These are phyloP conservation scores for Yamadazyma tumulicola DNA, from an alignment of 805 yeast species.

Conservation along the genomic window DNA sequence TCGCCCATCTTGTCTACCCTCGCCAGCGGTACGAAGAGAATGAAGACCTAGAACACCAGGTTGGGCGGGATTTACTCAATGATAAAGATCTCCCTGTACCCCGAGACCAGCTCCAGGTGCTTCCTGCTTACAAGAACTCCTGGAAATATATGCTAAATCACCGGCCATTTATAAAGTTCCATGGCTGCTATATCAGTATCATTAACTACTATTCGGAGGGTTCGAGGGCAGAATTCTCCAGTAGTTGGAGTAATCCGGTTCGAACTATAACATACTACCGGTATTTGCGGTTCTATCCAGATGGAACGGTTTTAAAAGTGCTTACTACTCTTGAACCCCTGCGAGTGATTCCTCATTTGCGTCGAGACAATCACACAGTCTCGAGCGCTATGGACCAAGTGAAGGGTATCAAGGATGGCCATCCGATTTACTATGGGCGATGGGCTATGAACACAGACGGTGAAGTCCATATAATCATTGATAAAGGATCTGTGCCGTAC, in stretches of 20 bases:
- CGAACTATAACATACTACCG: constrained; percentile 86
- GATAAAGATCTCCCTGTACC: constrained; percentile 32
- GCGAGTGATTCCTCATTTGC: constrained; percentile 57
- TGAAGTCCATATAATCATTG: constrained; percentile 43
- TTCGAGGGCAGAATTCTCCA: constrained; percentile 60
- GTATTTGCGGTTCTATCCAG: constrained; percentile 74
- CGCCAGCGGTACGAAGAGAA: constrained; percentile 50
- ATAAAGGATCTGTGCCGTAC: constrained; percentile 55
- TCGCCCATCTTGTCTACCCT: constrained; percentile 52
- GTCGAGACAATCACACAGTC: neutral
- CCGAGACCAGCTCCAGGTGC: constrained; percentile 22
- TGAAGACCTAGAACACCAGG: constrained; percentile 29
- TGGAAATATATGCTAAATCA: constrained; percentile 52
- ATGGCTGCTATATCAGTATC: constrained; percentile 82
- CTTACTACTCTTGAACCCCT: constrained; percentile 72
- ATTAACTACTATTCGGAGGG: constrained; percentile 86
- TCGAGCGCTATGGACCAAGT: neutral
- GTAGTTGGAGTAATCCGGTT: constrained; percentile 70
- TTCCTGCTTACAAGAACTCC: constrained; percentile 29
- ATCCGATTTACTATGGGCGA: constrained; percentile 43
- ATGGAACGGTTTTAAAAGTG: constrained; percentile 70
- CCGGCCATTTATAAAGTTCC: constrained; percentile 75
- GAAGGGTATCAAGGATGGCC: constrained; percentile 22
- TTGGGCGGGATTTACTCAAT: neutral
- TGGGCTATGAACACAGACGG: constrained; percentile 61